phyloP scores from a whole-genome alignment of 2,329 filamentous ascomycete genomes.

The Alternaria rosae region DNA sequence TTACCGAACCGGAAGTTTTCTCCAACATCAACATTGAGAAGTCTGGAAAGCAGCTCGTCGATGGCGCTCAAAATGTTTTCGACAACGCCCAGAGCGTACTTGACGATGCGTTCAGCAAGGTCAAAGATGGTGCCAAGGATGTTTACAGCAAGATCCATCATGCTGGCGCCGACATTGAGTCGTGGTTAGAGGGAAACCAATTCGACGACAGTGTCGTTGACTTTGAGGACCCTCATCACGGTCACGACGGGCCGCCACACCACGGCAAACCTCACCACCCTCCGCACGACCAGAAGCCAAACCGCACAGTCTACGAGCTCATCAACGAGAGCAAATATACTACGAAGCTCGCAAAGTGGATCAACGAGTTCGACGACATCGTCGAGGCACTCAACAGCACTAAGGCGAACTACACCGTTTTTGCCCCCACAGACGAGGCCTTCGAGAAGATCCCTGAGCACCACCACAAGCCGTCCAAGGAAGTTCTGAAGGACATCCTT shows the following conservation, averaged over 20 bases:
- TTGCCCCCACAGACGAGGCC: constrained; percentile 78
- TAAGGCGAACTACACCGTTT: constrained; percentile 77
- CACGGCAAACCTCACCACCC: constrained; percentile 49
- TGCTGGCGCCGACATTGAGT: constrained; percentile 55
- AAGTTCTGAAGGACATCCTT: constrained; percentile 72
- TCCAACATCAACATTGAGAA: constrained; percentile 44
- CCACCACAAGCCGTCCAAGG: constrained; percentile 69
- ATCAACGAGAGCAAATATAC: constrained; percentile 80
- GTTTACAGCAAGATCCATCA: constrained; percentile 54
- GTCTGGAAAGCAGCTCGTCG: constrained; percentile 26
- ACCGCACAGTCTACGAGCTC: constrained; percentile 80
- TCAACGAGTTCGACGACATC: constrained; percentile 75
- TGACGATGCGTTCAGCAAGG: constrained; percentile 54
- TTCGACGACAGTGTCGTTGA: constrained; percentile 45
- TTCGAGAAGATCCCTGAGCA: constrained; percentile 71
- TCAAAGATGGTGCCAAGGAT: constrained; percentile 47
- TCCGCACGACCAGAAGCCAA: constrained; percentile 56
- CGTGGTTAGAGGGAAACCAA: constrained; percentile 55
- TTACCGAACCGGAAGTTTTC: constrained; percentile 60
- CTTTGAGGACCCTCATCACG: constrained; percentile 44
- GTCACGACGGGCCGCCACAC: constrained; percentile 39
- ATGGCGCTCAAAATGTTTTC: constrained; percentile 31
- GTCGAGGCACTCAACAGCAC: constrained; percentile 78
- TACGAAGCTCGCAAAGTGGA: constrained; percentile 76
- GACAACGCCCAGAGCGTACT: constrained; percentile 50